Base-by-base conservation (phyloP, 73 alveolate species). In the Halteria grandinella region DNA sequence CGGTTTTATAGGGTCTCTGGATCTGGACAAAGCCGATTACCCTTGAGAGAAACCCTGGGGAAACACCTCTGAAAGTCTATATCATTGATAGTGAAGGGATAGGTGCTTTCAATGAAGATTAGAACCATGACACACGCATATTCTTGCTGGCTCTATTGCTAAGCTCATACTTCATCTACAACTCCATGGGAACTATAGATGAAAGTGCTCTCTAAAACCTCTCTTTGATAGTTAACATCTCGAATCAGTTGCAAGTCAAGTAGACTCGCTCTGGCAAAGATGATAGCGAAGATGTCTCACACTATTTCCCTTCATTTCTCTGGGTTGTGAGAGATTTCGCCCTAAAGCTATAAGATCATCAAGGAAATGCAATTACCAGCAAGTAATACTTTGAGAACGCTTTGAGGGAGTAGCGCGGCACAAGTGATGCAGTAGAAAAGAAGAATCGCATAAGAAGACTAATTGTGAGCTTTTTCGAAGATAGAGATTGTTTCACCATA, bases 271-370 rank as follows among this genome's bases (percentile, higher is more conserved):
- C 64, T n/a, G 97, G 77, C 17, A 81, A 39, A 36, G 58, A 94
- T 25, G 97, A 93, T 37, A 87, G 88, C 39, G 98, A 92, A 52
- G 98, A 95, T 60, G 89, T 92, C 52, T 84, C 95, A 10, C 82
- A 89, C 44, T 90, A 87, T 70, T 92, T 95, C 78, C 99, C 99
- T 36, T 69, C 91, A 23, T 95, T 95, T 89, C 71, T 95, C 33
- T 95, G 99, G 99, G 97, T 95, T 7, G 85, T 92, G 48, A 86
- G 99, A 58, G 99, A 95, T 75, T 95, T 95, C 80, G 80, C 99
- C 25, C 74, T 95, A 25, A 83, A 87, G 71, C 63, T 97, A 31
- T 73, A 85, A 14, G 96, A 90, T 70, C 63, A 50, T 39, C 43
- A 87, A 52, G 98, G 96, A 8, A 90, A 90, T 50, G 88, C 81